Evolutionary conservation across 1,284 basidiomycete genomes (phyloP).

Genomic region (Puccinia horiana): DNA sequence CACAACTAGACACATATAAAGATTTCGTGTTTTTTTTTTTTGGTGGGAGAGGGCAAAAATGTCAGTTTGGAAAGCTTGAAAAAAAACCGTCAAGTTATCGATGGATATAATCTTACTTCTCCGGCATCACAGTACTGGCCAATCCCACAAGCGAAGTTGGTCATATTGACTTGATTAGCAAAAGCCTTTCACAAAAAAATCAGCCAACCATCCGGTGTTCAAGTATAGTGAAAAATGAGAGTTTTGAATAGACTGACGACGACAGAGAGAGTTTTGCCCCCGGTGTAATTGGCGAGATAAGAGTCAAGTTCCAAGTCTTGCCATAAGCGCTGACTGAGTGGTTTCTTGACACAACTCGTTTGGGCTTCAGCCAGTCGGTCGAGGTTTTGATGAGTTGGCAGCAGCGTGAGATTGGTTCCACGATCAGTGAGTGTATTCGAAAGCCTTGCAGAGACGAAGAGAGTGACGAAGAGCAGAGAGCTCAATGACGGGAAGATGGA

Average conservation of each 20-base stretch:
- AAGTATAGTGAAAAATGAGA: not conserved
- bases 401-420: no score
- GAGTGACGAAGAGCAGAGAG: not conserved
- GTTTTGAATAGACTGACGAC: conserved; percentile 21
- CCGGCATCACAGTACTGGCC: conserved; percentile 48
- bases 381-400: no score
- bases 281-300: conserved; percentile 40
- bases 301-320: conserved; percentile 36
- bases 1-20: no score
- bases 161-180: conserved; percentile 46
- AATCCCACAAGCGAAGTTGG: conserved; percentile 47
- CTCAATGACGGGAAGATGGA: not conserved
- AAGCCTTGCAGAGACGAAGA: not conserved
- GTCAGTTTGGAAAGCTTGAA: not conserved
- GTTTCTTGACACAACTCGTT: conserved; percentile 42
- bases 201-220: not conserved
- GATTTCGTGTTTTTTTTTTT: no score
- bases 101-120: conserved; percentile 4
- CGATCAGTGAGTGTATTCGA: no score
- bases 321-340: conserved; percentile 43
- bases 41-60: not conserved
- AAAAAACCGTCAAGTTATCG: not conserved
- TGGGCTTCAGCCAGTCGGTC: not conserved
- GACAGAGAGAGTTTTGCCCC: conserved; percentile 41
- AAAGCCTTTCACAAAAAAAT: conserved; percentile 29